A percentile compares a stretch with the other conserved stretches of the same genome.
phyloP scores from a whole-genome alignment of 163 green algal genomes.

The Scenedesmus sp. region DNA sequence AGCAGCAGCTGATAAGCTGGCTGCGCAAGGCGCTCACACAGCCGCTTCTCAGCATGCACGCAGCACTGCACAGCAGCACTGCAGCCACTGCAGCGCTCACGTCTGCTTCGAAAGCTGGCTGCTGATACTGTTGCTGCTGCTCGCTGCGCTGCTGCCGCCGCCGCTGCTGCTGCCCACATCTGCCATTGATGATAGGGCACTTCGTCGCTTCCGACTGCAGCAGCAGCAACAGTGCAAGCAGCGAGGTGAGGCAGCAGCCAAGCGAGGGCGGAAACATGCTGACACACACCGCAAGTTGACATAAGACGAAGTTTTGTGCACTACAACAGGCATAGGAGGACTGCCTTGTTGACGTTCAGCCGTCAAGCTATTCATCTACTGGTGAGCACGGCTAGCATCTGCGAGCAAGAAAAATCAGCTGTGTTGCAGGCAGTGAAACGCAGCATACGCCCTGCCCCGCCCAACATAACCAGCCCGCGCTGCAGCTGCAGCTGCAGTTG shows the following conservation, averaged over 20 bases:
- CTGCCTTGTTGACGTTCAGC: no score
- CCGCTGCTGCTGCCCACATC: background rate
- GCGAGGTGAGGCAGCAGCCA: background rate
- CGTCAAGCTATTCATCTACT: no score
- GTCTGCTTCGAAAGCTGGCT: background rate
- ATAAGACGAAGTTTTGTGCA: background rate
- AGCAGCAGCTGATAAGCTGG: background rate
- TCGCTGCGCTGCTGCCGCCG: slow-evolving; percentile 7
- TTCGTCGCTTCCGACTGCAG: background rate
- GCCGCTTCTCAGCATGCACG: background rate
- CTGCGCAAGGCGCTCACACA: background rate
- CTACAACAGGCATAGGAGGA: background rate
- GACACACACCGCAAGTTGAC: background rate
- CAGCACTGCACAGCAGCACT: background rate
- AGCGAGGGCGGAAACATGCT: background rate
- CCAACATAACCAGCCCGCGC: background rate
- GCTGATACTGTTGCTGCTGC: background rate
- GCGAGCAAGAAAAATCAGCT: background rate
- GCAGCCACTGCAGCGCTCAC: background rate
- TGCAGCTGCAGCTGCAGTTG: background rate
- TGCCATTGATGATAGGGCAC: background rate
- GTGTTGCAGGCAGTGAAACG: background rate
- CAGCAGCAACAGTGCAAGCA: slow-evolving; percentile 14
- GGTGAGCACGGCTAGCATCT: no score
- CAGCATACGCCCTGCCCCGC: background rate